phyloP scores from a whole-genome alignment of 176 grass and related monocot species.

The Oryza longistaminata region DNA sequence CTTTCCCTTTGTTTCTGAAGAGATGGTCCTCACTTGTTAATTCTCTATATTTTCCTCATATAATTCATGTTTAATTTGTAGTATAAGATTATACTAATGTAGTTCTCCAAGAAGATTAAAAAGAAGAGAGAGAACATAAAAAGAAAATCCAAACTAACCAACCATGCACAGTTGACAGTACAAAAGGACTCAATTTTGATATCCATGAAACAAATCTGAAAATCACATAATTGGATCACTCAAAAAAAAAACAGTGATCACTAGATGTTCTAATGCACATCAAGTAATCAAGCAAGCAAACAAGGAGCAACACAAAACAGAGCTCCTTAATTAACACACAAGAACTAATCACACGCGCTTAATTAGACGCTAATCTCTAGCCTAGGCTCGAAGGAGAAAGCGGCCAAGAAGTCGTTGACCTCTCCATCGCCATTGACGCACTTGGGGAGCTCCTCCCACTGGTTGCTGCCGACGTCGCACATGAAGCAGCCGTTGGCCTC shows the following conservation, averaged over 20 bases:
- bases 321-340: conserved; percentile 23
- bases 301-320: conserved; percentile 38
- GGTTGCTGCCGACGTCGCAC: conserved; percentile 53
- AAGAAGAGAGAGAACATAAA: neutral
- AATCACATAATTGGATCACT: neutral
- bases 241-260: neutral
- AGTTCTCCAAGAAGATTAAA: neutral
- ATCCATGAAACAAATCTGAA: conserved; percentile 11
- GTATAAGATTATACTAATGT: neutral
- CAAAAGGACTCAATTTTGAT: too few relatives aligned
- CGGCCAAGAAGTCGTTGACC: conserved; percentile 62
- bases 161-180: neutral
- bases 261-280: neutral
- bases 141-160: neutral
- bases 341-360: neutral
- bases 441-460: conserved; percentile 66
- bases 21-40: neutral
- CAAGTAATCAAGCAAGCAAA: conserved; percentile 23
- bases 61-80: neutral
- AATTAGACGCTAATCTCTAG: conserved; percentile 55
- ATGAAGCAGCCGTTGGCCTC: conserved; percentile 57
- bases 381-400: conserved; percentile 87
- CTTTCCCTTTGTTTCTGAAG: neutral
- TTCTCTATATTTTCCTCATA: neutral
- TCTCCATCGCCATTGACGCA: conserved; percentile 40